These are phyloP conservation scores for Hortaea werneckii DNA, from an alignment of 2,329 filamentous ascomycete species.

Conservation along the genomic window DNA sequence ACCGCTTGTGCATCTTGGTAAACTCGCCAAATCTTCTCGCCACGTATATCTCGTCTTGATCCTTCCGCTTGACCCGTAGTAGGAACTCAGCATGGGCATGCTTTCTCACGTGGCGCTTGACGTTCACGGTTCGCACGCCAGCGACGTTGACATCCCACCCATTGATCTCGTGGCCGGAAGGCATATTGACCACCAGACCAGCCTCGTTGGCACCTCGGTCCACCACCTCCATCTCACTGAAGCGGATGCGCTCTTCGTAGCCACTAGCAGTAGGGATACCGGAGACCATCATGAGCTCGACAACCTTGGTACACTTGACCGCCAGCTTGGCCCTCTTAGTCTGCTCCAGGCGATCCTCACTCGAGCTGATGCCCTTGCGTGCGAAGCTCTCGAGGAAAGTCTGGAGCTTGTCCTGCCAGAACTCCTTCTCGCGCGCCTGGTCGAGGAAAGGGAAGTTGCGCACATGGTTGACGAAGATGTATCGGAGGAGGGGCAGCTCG, in stretches of 20 bases:
- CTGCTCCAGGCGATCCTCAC: slow-evolving; percentile 89
- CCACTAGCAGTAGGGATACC: slow-evolving; percentile 91
- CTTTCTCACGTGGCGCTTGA: slow-evolving; percentile 78
- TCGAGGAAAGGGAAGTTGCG: slow-evolving; percentile 97
- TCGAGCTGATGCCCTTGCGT: slow-evolving; percentile 92
- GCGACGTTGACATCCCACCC: slow-evolving; percentile 97
- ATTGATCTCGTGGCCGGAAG: slow-evolving; percentile 85
- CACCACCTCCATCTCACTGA: slow-evolving; percentile 93
- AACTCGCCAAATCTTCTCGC: slow-evolving; percentile 87
- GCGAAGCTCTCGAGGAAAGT: slow-evolving; percentile 95
- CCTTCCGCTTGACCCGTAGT: slow-evolving; percentile 70
- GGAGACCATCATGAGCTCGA: slow-evolving; percentile 99
- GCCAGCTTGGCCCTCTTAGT: slow-evolving; percentile 91
- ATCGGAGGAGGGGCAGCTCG: slow-evolving; percentile 83
- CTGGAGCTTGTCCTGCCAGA: slow-evolving; percentile 98
- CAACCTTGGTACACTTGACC: slow-evolving; percentile 84
- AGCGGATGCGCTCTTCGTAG: slow-evolving; percentile 93
- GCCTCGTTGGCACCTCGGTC: slow-evolving; percentile 88
- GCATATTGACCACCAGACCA: slow-evolving; percentile 74
- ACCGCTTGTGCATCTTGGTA: slow-evolving; percentile 61
- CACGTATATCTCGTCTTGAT: slow-evolving; percentile 66
- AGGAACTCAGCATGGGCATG: slow-evolving; percentile 94
- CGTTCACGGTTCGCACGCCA: slow-evolving; percentile 67
- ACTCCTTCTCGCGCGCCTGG: slow-evolving; percentile 95
- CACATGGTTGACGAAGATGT: slow-evolving; percentile 96